phyloP scores from a whole-genome alignment of 2,329 filamentous ascomycete species.

The Neonectria hederae region DNA sequence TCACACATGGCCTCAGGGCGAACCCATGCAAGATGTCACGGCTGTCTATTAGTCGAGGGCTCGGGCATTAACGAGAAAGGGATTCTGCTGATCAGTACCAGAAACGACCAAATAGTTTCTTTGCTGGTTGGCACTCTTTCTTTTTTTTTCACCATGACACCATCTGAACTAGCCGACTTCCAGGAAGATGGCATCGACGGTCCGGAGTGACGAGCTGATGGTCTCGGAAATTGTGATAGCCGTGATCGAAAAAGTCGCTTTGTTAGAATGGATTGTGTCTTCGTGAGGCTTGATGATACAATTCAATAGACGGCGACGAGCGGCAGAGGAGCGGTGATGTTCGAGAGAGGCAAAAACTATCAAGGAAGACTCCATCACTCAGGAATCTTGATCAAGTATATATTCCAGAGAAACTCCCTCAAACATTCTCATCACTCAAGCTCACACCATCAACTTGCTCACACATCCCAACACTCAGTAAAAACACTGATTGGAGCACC shows the following conservation, averaged over 20 bases:
- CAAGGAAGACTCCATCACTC: background rate
- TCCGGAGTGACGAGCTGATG: background rate
- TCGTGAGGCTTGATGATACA: conserved; percentile 37
- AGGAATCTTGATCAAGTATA: conserved; percentile 20
- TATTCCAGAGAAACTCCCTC: conserved; percentile 34
- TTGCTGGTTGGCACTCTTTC: background rate
- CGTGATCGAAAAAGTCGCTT: background rate
- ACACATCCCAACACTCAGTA: conserved; percentile 4
- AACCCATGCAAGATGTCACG: conserved; percentile 1
- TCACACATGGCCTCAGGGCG: background rate
- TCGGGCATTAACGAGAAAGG: background rate
- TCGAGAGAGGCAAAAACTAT: background rate
- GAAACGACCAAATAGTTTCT: background rate
- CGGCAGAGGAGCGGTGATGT: background rate
- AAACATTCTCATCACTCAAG: conserved; percentile 30
- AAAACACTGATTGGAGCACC: background rate
- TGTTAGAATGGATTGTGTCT: conserved; percentile 28
- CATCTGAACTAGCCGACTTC: conserved; percentile 27
- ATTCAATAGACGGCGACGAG: conserved; percentile 3
- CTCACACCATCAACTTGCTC: conserved; percentile 35
- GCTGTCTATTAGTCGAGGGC: conserved; percentile 2
- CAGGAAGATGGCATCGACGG: conserved; percentile 12
- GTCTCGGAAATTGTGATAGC: conserved; percentile 32
- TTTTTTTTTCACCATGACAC: conserved; percentile 23
- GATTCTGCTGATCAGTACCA: conserved; percentile 21